phyloP scores from a whole-genome alignment of 257 asterid species.

The Capsicum pubescens region DNA sequence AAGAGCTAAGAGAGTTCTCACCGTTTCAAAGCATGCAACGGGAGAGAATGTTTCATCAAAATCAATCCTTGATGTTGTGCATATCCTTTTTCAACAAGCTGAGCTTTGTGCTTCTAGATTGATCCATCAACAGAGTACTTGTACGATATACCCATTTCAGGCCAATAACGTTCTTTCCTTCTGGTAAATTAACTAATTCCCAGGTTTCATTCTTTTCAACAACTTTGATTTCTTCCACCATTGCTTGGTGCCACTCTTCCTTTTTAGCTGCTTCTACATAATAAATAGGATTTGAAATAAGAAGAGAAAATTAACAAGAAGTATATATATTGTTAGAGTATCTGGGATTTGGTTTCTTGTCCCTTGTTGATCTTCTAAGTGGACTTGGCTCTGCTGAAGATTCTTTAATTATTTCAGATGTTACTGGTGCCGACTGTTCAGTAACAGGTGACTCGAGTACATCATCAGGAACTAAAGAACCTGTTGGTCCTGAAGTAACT shows the following conservation, averaged over 20 bases:
- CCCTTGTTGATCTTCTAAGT: too few species aligned
- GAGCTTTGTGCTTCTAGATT: background rate
- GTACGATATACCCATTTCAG: conserved; percentile 2
- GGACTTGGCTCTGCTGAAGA: background rate
- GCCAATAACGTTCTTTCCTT: background rate
- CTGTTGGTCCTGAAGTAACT: too few species aligned
- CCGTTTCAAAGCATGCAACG: background rate
- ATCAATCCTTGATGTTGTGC: background rate
- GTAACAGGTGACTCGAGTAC: too few species aligned
- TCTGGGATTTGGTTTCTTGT: too few species aligned
- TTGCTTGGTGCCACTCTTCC: too few species aligned
- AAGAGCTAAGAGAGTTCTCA: background rate
- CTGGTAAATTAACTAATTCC: too few species aligned
- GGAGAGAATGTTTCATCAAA: background rate
- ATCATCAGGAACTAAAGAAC: too few species aligned
- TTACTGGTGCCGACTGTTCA: too few species aligned
- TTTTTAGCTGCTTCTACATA: background rate
- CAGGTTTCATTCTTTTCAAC: too few species aligned
- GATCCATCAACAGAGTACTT: conserved; percentile 19
- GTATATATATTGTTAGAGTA: too few species aligned
- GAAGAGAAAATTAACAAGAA: too few species aligned
- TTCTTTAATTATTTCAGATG: background rate
- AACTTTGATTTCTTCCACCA: too few species aligned
- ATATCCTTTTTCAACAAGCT: background rate
- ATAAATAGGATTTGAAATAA: background rate